Conservation (phyloP, 2,329 filamentous ascomycete species). For the Aspergillus transmontanensis region DNA sequence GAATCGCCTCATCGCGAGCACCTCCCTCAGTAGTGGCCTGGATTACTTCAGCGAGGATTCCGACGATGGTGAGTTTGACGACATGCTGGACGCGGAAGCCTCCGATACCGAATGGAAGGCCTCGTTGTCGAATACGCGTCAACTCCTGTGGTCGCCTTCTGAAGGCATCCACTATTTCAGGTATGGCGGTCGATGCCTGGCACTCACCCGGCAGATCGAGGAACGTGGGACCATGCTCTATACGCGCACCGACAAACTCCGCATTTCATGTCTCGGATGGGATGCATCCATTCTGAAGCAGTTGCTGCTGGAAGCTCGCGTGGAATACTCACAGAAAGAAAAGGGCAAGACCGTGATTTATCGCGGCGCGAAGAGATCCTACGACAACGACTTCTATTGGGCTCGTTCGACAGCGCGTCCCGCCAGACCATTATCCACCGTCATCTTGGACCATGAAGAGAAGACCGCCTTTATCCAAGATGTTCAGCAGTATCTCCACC, state of each 20-base stretch:
- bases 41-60: neutral
- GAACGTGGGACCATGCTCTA: conserved; percentile 1
- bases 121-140: conserved; percentile 10
- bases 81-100: neutral
- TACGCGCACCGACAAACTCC: conserved; percentile 6
- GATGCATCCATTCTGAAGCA: conserved; percentile 5
- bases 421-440: conserved; percentile 3
- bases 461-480: conserved; percentile 4
- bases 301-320: conserved; percentile 8
- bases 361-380: conserved; percentile 4
- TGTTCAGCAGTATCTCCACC: conserved; percentile 10
- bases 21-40: neutral
- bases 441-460: conserved; percentile 2
- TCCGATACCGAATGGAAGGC: conserved; percentile 5
- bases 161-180: conserved; percentile 7
- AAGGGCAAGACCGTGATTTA: conserved; percentile 11
- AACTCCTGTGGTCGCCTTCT: conserved; percentile 7
- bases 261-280: conserved; percentile 9
- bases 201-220: conserved; percentile 4
- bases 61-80: neutral
- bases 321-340: conserved; percentile 12
- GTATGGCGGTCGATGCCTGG: conserved; percentile 7
- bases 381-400: conserved; percentile 5
- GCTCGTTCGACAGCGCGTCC: conserved; percentile 5
- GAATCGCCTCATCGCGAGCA: conserved; percentile 3